These are phyloP conservation scores for Monilinia laxa DNA, from an alignment of 2,329 filamentous ascomycete genomes.

Conservation along the genomic window DNA sequence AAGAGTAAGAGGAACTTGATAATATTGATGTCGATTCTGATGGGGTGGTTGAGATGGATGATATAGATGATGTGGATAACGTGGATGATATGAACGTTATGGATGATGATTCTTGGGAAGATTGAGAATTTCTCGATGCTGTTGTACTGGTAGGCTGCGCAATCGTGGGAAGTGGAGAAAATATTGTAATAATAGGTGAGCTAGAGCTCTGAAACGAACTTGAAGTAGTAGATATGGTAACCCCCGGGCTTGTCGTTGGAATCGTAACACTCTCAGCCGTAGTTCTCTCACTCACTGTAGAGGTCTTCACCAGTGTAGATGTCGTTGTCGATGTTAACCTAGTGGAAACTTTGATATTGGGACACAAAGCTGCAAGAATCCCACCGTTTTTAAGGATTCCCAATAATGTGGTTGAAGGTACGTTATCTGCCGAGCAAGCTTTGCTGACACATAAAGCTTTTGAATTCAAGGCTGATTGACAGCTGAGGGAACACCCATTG, in stretches of 20 bases:
- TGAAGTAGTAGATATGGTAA: not conserved
- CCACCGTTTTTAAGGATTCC: slow-evolving; percentile 38
- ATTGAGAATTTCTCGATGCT: not conserved
- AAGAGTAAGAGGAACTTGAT: not conserved
- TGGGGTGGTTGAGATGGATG: not conserved
- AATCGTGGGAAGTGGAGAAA: not conserved
- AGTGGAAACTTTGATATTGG: slow-evolving; percentile 25
- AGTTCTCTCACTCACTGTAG: slow-evolving; percentile 22
- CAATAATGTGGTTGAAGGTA: slow-evolving; percentile 34
- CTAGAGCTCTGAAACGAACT: slow-evolving; percentile 2
- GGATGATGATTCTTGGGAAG: not conserved
- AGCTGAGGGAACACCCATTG: slow-evolving; percentile 34
- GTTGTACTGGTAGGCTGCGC: not conserved
- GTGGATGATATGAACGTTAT: not conserved
- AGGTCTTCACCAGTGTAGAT: slow-evolving; percentile 17
- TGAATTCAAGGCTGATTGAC: slow-evolving; percentile 30
- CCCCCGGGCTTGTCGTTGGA: slow-evolving; percentile 5
- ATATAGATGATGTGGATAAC: not conserved
- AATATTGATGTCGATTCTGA: not conserved
- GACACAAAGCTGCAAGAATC: slow-evolving; percentile 37
- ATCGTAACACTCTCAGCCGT: slow-evolving; percentile 21
- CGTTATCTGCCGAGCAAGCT: slow-evolving; percentile 30
- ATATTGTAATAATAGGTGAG: not conserved
- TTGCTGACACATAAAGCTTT: slow-evolving; percentile 29
- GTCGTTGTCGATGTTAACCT: slow-evolving; percentile 17